Evolutionary conservation across 768 basidiomycete genomes (phyloP).

Genomic region (Boletus reticulatus): DNA sequence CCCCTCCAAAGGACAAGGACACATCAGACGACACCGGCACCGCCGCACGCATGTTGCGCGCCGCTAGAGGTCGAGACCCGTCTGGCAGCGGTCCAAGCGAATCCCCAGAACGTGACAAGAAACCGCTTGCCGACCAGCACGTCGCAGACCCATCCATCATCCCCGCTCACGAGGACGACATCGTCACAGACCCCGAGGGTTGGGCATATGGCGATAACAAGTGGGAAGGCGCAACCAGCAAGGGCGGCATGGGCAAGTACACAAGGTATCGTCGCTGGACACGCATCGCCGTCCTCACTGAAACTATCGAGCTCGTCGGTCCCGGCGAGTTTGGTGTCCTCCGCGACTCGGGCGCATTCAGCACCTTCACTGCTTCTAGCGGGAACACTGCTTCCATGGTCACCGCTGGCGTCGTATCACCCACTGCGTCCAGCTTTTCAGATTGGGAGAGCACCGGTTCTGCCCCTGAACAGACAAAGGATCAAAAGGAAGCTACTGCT

Average conservation of each 20-base stretch:
- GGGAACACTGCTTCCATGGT: conserved; percentile 24
- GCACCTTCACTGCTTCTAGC: conserved; percentile 12
- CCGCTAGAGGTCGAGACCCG: conserved; percentile 46
- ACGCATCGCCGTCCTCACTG: conserved; percentile 73
- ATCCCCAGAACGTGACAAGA: conserved; percentile 23
- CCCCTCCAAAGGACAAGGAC: conserved; percentile 47
- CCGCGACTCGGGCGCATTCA: conserved; percentile 26
- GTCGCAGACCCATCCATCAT: conserved; percentile 28
- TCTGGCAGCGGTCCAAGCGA: conserved; percentile 15
- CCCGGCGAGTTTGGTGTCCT: conserved; percentile 32
- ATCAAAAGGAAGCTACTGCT: conserved; percentile 15
- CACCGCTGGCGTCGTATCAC: conserved; percentile 23
- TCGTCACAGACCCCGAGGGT: conserved; percentile 77
- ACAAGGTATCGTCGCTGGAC: conserved; percentile 87
- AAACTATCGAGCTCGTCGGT: conserved; percentile 60
- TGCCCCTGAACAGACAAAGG: conserved; percentile 17
- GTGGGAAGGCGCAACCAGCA: conserved; percentile 76
- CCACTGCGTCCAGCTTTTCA: conserved; percentile 29
- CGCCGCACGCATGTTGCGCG: conserved; percentile 48
- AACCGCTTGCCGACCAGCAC: conserved; percentile 21
- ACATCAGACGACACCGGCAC: conserved; percentile 43
- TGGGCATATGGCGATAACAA: conserved; percentile 97
- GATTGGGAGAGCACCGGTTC: conserved; percentile 31
- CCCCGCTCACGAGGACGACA: conserved; percentile 46
- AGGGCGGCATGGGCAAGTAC: conserved; percentile 90